Conservation (phyloP, 2,329 filamentous ascomycete species). For the Pseudogymnoascus pannorum region DNA sequence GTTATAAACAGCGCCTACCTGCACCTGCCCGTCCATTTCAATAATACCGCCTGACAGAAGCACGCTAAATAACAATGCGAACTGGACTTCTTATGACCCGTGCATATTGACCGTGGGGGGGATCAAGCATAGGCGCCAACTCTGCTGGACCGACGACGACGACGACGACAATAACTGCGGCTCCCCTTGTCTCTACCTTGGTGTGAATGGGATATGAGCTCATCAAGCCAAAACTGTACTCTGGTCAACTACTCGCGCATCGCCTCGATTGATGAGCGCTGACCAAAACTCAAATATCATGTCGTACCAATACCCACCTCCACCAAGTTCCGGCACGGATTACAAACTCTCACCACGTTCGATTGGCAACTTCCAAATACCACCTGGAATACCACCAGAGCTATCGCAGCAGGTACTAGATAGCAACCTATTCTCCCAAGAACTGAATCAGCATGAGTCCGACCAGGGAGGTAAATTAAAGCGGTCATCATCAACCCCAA, state of each 20-base stretch:
- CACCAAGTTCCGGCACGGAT: constrained; percentile 1
- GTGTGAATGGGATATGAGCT: constrained; percentile 8
- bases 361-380: background rate
- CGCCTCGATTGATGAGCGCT: background rate
- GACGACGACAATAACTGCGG: constrained; percentile 3
- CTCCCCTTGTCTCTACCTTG: background rate
- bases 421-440: constrained; percentile 7
- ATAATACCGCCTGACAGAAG: background rate
- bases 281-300: constrained; percentile 8
- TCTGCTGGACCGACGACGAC: too few species aligned
- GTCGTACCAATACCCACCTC: constrained; percentile 10
- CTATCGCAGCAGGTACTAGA: constrained; percentile 3
- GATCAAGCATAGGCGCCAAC: constrained; percentile 1
- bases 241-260: background rate
- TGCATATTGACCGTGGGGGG: constrained; percentile 8
- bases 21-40: background rate
- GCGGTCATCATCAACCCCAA: constrained; percentile 44
- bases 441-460: background rate
- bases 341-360: constrained; percentile 4
- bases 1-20: background rate
- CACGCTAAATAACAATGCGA: constrained; percentile 4
- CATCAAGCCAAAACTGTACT: constrained; percentile 5
- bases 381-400: constrained; percentile 1
- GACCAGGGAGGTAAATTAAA: constrained; percentile 29
- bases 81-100: constrained; percentile 6